Evolutionary conservation across 306 rosid species (phyloP).

Genomic region (Cucurbita maxima): DNA sequence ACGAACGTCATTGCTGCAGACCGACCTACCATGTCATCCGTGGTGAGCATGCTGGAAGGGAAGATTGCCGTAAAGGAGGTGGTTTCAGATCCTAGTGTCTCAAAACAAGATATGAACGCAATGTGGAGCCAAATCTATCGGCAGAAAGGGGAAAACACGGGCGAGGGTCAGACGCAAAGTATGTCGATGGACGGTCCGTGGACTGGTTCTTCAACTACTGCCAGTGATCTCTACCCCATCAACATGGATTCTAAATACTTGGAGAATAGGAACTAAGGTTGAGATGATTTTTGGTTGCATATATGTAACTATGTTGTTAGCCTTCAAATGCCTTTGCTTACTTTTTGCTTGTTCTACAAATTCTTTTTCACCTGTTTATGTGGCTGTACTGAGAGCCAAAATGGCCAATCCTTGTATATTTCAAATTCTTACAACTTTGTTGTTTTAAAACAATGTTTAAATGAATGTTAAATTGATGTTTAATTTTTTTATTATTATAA

Average conservation of each 20-base stretch:
- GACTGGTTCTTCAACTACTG: background rate
- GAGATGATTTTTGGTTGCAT: background rate
- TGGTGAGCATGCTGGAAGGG: conserved; percentile 23
- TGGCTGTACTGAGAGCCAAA: background rate
- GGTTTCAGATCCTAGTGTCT: background rate
- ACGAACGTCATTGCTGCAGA: conserved; percentile 10
- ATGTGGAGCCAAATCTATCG: conserved; percentile 5
- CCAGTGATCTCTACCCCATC: background rate
- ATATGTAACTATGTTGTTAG: background rate
- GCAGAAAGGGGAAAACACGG: background rate
- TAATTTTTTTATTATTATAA: background rate
- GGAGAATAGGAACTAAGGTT: background rate
- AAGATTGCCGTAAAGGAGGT: conserved; percentile 6
- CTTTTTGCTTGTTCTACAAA: background rate
- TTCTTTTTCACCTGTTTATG: background rate
- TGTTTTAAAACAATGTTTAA: background rate
- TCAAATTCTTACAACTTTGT: background rate
- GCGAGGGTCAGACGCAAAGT: background rate
- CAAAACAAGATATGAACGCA: background rate
- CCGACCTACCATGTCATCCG: conserved; percentile 30
- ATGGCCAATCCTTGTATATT: background rate
- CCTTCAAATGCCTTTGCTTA: background rate
- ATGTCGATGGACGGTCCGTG: background rate
- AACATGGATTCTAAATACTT: background rate
- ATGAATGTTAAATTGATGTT: background rate